Base-by-base conservation (phyloP, 2,329 filamentous ascomycete genomes). In the Bipolaris victoriae region DNA sequence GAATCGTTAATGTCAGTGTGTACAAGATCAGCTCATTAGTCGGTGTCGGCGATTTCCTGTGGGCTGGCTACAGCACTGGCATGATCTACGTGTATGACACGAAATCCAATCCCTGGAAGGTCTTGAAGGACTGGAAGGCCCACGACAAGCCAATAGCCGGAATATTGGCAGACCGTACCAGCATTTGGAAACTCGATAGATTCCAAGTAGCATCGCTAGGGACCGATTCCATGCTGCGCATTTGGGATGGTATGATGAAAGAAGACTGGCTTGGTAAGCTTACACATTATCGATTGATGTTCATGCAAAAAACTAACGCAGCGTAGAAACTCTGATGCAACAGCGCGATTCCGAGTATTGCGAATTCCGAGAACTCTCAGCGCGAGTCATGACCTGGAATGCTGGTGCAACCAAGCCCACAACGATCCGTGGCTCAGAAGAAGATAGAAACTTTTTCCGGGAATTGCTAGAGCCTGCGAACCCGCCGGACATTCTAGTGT, bases 61-160 rank as follows among this genome's bases (percentile, higher is more conserved):
- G 95, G 95, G 92, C 92, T 26, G 94, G 89, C 2, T 98, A 93
- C 79, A 97, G 94, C 74, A 97, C 91, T 0, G 95, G 95, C 15
- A 96, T 90, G 83, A 87, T 97, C 31, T 95, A 92, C 69, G 90
- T 98, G 7, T 99, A 97, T 76, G 93, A 99, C 74, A 90, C 91
- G 10, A 85, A 81, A 9, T 84, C 86, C 29, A 87, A 85, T n/a
- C 94, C 94, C 0, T 99, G 95, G 95, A 84, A 84, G 18, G 87
- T 96, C 24, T 88, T 91, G 78, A 99, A 99, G 75, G 94, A 98
- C 70, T 99, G 95, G 94, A 87, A 89, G 63, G 94, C 92, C 2
- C 95, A 98, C 72, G 88, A 91, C 6, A 90, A 90, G 62, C 90
- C 93, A 0, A 88, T 97, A 7, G 84, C 90, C 45, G 89, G 88